Base-by-base conservation (phyloP, 768 basidiomycete genomes). In the Collybiopsis confluens region DNA sequence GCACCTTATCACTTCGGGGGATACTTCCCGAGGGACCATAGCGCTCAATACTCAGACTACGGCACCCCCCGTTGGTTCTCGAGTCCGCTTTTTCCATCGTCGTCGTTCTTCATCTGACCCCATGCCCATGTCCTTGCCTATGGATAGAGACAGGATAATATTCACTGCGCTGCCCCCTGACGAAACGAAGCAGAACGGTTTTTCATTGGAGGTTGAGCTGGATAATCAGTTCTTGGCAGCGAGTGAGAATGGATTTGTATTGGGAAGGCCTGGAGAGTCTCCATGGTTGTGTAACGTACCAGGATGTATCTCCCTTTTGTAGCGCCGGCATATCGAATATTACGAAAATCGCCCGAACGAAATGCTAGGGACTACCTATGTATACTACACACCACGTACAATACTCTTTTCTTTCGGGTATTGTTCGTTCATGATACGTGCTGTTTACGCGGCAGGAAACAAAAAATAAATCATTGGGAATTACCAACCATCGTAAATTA, bases 1-100 rank as follows among this genome's bases (percentile, higher is more conserved):
- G 36, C 79, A 79, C 60, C 75, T 69, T 52, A 83, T 91, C 54
- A 81, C 74, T 21, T 83, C 88, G 0, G 89, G 89, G 2, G 87
- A 86, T 61, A 88, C 86, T 1, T 81, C 82, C 15, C 77, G 84
- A 5, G 89, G 89, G 2, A 75, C 77, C 3, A 74, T 90, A 13
- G 80, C 88, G 1, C 69, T 91, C 1, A 79, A 81, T 20, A 69
- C 79, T 1, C 68, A 73, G 20, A 69, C 68, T 13, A 11, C 24
- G 16, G 78, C 83, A 2, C 86, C 85, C 2, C 59, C 58, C 2
- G 61, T 68, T 13, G 84, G 81, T n/a, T 68, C 76, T 6, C 55
- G 60, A 2, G 78, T 88, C 15, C 20, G 47, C 47, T 80, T 72
- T 79, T 57, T 75, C 51, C 70, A 76, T 58, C 66, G 71, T 58